Conservation (phyloP, 148 eudicot genomes). For the Nyssa sinensis region DNA sequence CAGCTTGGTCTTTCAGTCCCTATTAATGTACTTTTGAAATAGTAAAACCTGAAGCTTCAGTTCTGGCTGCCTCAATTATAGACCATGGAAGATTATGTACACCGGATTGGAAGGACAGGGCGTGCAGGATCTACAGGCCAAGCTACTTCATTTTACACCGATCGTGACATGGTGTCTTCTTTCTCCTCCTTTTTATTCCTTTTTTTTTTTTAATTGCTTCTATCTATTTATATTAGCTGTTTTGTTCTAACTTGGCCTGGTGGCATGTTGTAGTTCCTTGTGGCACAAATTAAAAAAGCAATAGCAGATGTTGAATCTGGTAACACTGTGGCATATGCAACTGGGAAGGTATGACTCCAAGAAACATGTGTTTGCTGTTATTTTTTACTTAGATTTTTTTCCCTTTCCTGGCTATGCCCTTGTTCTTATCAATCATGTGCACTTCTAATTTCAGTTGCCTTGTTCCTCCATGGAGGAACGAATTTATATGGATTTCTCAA, state of each 20-base stretch:
- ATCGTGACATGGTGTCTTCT: conserved; percentile 43
- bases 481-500: neutral
- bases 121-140: conserved; percentile 58
- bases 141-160: conserved; percentile 50
- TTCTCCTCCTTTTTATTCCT: neutral
- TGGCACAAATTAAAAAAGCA: conserved; percentile 50
- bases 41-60: conserved; percentile 9
- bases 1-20: conserved; percentile 1
- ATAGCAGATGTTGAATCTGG: conserved; percentile 49
- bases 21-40: conserved; percentile 6
- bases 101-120: conserved; percentile 63
- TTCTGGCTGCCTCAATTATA: conserved; percentile 20
- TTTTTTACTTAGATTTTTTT: neutral
- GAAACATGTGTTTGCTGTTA: neutral
- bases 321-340: conserved; percentile 41
- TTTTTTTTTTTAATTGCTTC: neutral
- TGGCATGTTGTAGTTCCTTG: conserved; percentile 36
- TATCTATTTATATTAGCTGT: neutral
- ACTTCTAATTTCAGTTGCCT: neutral
- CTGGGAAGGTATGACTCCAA: conserved; percentile 57
- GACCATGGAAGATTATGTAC: conserved; percentile 60
- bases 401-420: neutral
- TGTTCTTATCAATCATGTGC: neutral
- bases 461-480: neutral
- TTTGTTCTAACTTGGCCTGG: neutral